These are phyloP conservation scores for Collariella sp. DNA, from an alignment of 495 filamentous ascomycete genomes.

Conservation along the genomic window DNA sequence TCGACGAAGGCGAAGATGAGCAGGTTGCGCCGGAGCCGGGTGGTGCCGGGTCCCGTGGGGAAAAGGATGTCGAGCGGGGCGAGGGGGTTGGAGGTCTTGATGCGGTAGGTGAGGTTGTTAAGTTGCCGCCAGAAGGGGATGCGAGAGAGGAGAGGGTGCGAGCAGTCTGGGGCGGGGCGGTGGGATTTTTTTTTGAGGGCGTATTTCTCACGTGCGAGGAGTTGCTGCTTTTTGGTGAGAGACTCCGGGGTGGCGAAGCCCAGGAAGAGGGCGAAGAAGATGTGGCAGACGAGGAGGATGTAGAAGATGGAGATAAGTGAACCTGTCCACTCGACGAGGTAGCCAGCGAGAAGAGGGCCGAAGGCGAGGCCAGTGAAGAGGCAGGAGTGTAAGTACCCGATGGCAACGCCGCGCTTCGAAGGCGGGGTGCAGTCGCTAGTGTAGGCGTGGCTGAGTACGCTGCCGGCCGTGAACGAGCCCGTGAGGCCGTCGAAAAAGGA, in stretches of 20 bases:
- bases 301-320: constrained; percentile 69
- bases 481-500: constrained; percentile 69
- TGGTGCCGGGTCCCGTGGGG: constrained; percentile 49
- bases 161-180: constrained; percentile 9
- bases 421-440: constrained; percentile 79
- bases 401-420: constrained; percentile 68
- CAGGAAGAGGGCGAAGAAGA: constrained; percentile 60
- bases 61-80: constrained; percentile 69
- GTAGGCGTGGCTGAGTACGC: constrained; percentile 77
- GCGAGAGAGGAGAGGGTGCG: not conserved
- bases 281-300: constrained; percentile 59
- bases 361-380: constrained; percentile 79
- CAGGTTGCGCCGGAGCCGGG: constrained; percentile 64
- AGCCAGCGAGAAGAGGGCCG: constrained; percentile 71
- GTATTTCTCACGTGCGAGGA: constrained; percentile 58
- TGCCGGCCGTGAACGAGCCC: constrained; percentile 76
- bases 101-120: constrained; percentile 7
- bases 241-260: constrained; percentile 72
- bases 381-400: constrained; percentile 81
- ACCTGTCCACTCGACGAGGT: constrained; percentile 62
- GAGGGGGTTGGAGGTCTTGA: constrained; percentile 49
- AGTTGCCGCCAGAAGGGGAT: constrained; percentile 17
- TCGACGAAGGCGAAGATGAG: constrained; percentile 72
- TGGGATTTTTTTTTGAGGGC: constrained; percentile 23
- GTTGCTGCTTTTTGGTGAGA: constrained; percentile 57